Evolutionary conservation across 1,139 yeast genomes (phyloP), one percentile per base, ranked within the genome.

Genomic region (Debaryomyces udenii): DNA sequence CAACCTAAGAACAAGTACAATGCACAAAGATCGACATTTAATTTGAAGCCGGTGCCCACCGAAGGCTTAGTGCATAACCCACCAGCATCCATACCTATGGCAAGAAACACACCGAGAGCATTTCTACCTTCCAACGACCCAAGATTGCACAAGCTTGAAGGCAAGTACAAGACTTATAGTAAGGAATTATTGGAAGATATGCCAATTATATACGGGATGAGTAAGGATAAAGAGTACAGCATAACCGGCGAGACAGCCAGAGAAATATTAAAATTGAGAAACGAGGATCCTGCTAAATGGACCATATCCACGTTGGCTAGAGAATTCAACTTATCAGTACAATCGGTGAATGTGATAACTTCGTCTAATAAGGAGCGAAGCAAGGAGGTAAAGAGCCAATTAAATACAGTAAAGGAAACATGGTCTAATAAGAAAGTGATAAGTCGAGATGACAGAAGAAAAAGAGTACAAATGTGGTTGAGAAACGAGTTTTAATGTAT

Each of bases 71-170:
- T 72, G 20, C 62, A 64, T 50, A 66, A 64, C 41, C 76, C 76
- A 10, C 72, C 76, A 38, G 53, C 68, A 37, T 52, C 68, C 27
- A 52, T 61, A 31, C 63, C 69, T 22, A 51, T 56, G 9, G 52
- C 62, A 40, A 60, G 57, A 43, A 62, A 64, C 38, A 88, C 96
- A 0, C 95, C 96, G 26, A 76, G 75, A 47, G 81, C 82, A 3
- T 88, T 88, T 57, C 64, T 88, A 41, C 96, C 96, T 3, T 54
- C 64, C 2, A 54, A 62, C 6, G 94, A 86, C 55, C 80, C 80
- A 24, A 76, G 95, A 53, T 24, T 36, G 13, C 30, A 74, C 70
- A 44, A 64, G 60, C 2, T 62, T 68, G 27, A 61, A 49, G 38
- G 47, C 26, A 40, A 50, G 46, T 47, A 48, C 47, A 60, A 49